These are phyloP conservation scores for Vigna angularis DNA, from an alignment of 306 rosid genomes.

Conservation along the genomic window DNA sequence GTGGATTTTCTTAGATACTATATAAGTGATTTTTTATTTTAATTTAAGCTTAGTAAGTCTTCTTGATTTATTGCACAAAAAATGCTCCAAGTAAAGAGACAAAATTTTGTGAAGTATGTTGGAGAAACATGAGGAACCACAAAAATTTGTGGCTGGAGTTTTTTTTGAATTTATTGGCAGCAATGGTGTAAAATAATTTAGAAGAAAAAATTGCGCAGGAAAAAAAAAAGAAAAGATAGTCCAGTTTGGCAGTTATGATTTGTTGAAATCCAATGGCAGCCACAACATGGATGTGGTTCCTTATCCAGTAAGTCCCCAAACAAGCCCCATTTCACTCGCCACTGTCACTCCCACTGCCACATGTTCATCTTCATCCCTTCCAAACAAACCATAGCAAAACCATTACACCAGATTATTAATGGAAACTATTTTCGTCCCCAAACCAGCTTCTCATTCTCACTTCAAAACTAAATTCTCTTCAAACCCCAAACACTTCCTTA, in stretches of 20 bases:
- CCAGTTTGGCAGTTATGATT: not conserved
- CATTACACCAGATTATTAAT: slow-evolving; percentile 43
- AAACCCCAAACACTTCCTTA: slow-evolving; percentile 41
- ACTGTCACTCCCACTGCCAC: slow-evolving; percentile 40
- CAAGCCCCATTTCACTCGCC: not conserved
- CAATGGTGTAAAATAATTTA: not conserved
- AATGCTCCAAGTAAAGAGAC: not conserved
- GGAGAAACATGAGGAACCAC: not conserved
- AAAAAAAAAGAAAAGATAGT: not conserved
- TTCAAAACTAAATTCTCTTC: slow-evolving; percentile 50
- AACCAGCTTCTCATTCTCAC: slow-evolving; percentile 70
- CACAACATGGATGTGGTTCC: slow-evolving; percentile 71
- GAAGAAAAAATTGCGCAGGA: not conserved
- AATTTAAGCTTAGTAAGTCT: no score
- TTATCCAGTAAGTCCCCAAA: slow-evolving; percentile 52
- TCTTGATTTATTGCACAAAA: not conserved
- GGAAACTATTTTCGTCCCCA: slow-evolving; percentile 71
- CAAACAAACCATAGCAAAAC: not conserved
- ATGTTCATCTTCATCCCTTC: not conserved
- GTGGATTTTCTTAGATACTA: no score
- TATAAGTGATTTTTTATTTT: no score
- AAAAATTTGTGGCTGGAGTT: not conserved
- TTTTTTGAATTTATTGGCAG: not conserved
- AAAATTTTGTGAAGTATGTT: not conserved
- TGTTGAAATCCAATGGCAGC: slow-evolving; percentile 29